These are phyloP conservation scores for Papiliotrema terrestris DNA, from an alignment of 1,284 basidiomycete genomes.

Conservation along the genomic window DNA sequence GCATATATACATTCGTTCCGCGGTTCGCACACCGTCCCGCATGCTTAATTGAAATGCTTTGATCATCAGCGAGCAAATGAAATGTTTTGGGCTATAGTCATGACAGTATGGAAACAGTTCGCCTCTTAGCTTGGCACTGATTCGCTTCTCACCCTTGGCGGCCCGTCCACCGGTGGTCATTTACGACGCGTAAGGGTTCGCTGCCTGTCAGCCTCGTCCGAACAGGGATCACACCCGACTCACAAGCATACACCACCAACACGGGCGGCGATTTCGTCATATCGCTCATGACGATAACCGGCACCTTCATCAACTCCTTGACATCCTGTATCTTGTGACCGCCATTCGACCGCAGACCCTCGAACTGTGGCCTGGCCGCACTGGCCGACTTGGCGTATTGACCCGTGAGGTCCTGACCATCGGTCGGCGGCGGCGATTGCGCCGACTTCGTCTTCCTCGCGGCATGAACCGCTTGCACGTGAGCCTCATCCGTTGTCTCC, in stretches of 20 bases:
- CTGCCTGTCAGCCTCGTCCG: not conserved
- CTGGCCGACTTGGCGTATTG: constrained; percentile 69
- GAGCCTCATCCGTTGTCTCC: constrained; percentile 83
- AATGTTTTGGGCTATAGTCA: no score
- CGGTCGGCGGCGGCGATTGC: constrained; percentile 27
- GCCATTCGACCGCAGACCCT: constrained; percentile 67
- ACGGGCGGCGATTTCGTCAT: constrained; percentile 91
- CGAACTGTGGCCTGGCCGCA: constrained; percentile 65
- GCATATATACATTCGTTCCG: no score
- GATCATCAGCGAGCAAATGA: no score
- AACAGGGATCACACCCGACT: constrained; percentile 4
- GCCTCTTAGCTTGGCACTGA: no score
- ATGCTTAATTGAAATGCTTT: no score
- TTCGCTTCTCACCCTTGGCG: no score
- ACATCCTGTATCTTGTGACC: constrained; percentile 93
- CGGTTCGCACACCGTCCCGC: no score
- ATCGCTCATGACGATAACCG: constrained; percentile 89
- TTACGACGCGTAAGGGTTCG: not conserved
- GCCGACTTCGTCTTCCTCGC: constrained; percentile 44
- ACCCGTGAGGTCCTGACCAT: constrained; percentile 50
- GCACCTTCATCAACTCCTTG: constrained; percentile 81
- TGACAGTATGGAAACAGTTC: no score
- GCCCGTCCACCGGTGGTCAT: no score
- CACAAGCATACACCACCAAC: constrained; percentile 59
- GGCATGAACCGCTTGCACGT: constrained; percentile 85